Conservation (phyloP, 2,329 filamentous ascomycete genomes). For the Monosporascus sp. region DNA sequence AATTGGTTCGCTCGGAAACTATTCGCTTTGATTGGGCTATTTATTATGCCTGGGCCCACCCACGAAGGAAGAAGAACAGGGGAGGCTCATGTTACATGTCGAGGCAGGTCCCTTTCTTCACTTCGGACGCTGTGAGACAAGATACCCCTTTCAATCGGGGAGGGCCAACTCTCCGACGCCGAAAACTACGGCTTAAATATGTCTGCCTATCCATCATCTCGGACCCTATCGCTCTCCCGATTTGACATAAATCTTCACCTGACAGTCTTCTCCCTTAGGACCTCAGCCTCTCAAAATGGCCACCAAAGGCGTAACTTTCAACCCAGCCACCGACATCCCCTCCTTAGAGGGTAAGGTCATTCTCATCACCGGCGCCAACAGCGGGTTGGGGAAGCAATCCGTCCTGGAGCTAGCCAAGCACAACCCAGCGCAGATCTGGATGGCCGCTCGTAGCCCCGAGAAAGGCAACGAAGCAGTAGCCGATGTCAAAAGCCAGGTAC, state of each 20-base stretch:
- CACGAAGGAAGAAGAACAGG: not conserved
- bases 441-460: constrained; percentile 27
- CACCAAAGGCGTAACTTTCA: constrained; percentile 9
- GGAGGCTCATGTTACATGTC: not conserved
- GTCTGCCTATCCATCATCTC: not conserved
- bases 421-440: constrained; percentile 11
- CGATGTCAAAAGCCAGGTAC: constrained; percentile 16
- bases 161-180: not conserved
- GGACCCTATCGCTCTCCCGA: not conserved
- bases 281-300: not conserved
- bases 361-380: constrained; percentile 33
- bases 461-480: constrained; percentile 21
- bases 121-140: not conserved
- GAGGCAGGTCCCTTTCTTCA: not conserved
- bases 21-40: not conserved
- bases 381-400: constrained; percentile 33
- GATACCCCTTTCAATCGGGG: not conserved
- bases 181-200: not conserved
- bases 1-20: not conserved
- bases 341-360: constrained; percentile 30
- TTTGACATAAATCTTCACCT: not conserved
- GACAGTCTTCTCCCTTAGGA: not conserved
- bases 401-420: constrained; percentile 33
- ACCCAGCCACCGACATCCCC: constrained; percentile 25
- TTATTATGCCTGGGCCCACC: not conserved